Percentiles rank a stretch among this genome's conserved stretches.
Evolutionary conservation across 2,329 filamentous ascomycete genomes (phyloP).

Genomic region (Diaporthe sp.): DNA sequence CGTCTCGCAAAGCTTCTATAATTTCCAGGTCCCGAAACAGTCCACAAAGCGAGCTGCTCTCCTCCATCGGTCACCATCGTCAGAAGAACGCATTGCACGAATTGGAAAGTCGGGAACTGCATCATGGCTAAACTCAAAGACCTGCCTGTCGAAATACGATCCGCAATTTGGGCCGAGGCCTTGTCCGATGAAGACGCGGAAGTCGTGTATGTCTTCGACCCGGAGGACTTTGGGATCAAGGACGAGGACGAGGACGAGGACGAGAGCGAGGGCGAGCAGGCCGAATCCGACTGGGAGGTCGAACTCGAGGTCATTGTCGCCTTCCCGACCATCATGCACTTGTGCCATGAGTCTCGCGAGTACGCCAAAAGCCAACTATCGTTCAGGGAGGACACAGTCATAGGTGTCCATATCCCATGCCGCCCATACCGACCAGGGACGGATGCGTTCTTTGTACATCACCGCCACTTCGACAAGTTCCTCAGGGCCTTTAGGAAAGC

Average conservation of each 20-base stretch:
- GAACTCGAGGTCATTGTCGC: conserved; percentile 5
- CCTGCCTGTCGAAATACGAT: conserved; percentile 9
- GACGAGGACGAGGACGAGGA: not conserved
- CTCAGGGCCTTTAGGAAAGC: not conserved
- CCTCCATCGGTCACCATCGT: no score
- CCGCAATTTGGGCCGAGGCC: not conserved
- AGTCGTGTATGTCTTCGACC: conserved; percentile 11
- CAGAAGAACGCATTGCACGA: not conserved
- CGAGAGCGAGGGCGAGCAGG: not conserved
- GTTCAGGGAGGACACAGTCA: not conserved
- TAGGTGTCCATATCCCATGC: not conserved
- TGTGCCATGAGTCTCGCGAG: conserved; percentile 22
- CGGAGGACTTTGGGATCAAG: not conserved
- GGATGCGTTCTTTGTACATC: conserved; percentile 15
- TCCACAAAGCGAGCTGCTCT: not conserved
- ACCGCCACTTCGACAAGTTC: not conserved
- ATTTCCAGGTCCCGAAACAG: not conserved
- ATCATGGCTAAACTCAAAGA: not conserved
- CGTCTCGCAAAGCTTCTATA: not conserved
- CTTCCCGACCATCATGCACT: conserved; percentile 13
- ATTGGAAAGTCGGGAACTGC: not conserved
- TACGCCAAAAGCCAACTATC: conserved; percentile 12
- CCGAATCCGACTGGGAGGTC: not conserved
- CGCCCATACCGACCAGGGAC: conserved; percentile 1
- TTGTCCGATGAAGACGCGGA: not conserved